Conservation (phyloP, 306 rosid species). For the Alnus rubra region DNA sequence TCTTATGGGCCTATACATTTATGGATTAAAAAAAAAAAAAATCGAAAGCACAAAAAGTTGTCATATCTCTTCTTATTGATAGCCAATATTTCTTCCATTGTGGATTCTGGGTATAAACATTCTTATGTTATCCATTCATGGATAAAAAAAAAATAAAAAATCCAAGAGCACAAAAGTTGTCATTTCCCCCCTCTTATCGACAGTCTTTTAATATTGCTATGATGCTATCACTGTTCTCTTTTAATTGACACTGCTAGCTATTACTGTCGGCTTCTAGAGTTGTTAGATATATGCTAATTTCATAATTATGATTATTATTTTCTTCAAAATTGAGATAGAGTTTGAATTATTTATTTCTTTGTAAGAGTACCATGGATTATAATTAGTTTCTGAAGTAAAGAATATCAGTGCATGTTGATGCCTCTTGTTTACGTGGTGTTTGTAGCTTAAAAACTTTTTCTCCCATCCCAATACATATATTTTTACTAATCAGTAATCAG, state of each 20-base stretch:
- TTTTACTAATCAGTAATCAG: conserved; percentile 33
- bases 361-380: background rate
- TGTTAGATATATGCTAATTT: background rate
- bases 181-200: background rate
- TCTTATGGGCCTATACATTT: background rate
- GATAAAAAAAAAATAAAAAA: too few relatives aligned
- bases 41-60: background rate
- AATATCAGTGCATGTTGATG: conserved; percentile 1
- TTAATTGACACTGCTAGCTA: background rate
- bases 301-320: conserved; percentile 8
- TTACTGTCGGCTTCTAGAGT: background rate
- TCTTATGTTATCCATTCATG: too few relatives aligned
- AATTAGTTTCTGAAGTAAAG: background rate
- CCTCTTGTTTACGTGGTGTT: background rate
- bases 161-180: too few relatives aligned
- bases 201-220: background rate
- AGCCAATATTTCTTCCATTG: too few relatives aligned
- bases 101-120: too few relatives aligned
- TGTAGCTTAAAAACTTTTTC: conserved; percentile 4
- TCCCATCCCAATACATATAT: background rate
- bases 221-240: background rate
- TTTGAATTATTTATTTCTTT: conserved; percentile 11
- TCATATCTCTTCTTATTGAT: background rate
- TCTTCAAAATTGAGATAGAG: conserved; percentile 12
- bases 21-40: background rate